Conservation (phyloP, 2,329 filamentous ascomycete genomes). For the Claviceps sp. region DNA sequence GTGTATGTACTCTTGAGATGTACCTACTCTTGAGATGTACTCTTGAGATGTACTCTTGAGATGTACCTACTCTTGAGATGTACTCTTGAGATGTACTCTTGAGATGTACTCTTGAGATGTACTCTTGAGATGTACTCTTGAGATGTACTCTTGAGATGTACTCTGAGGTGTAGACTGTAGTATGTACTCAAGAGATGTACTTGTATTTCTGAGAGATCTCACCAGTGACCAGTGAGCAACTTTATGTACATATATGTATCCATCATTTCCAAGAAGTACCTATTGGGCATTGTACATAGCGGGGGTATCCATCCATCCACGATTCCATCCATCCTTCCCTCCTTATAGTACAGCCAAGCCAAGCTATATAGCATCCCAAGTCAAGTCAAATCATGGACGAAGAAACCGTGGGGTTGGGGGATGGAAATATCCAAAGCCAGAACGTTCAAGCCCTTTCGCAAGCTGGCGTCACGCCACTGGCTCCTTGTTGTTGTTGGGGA, state of each 20-base stretch:
- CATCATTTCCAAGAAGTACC: not conserved
- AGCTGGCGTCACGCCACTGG: not conserved
- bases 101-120: too few relatives aligned
- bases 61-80: too few relatives aligned
- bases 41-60: too few relatives aligned
- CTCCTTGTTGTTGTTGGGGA: not conserved
- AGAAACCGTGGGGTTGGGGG: not conserved
- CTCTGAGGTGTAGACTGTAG: too few relatives aligned
- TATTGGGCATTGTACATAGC: not conserved
- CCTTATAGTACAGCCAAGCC: not conserved
- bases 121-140: not conserved
- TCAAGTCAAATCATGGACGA: too few relatives aligned
- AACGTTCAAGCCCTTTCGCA: not conserved
- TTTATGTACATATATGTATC: too few relatives aligned
- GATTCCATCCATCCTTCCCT: not conserved
- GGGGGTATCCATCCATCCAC: too few relatives aligned
- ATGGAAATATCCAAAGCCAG: not conserved
- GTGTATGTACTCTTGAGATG: not conserved
- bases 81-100: too few relatives aligned
- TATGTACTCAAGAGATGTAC: too few relatives aligned
- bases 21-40: too few relatives aligned
- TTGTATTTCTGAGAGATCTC: too few relatives aligned
- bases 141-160: not conserved
- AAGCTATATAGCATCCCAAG: not conserved
- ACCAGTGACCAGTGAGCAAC: too few relatives aligned